These are phyloP conservation scores for Mycena floridula DNA, from an alignment of 768 basidiomycete species.

Conservation along the genomic window DNA sequence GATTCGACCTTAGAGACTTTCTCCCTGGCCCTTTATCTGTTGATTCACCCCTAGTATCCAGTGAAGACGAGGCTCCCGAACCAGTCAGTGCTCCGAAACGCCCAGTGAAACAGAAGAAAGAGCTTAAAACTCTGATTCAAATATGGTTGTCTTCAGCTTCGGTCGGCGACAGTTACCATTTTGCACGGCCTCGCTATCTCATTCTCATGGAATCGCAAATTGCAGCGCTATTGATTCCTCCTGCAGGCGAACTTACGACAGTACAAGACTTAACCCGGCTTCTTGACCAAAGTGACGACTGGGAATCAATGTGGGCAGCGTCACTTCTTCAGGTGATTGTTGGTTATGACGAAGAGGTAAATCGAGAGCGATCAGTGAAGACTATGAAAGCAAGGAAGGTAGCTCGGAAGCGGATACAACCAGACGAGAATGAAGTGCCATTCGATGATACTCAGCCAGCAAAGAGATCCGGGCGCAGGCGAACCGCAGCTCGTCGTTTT, in stretches of 20 bases:
- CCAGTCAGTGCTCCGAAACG: not conserved
- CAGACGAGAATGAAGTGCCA: too few relatives aligned
- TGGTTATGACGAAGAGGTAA: not conserved
- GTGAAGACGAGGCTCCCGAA: not conserved
- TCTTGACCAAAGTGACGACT: not conserved
- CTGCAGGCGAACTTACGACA: not conserved
- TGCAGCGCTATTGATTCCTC: not conserved
- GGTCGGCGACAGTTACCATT: not conserved
- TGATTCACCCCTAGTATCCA: not conserved
- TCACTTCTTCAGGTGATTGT: not conserved
- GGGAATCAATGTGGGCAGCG: not conserved
- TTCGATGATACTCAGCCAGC: too few relatives aligned
- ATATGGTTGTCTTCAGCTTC: not conserved
- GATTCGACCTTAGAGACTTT: not conserved
- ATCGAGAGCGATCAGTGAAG: not conserved
- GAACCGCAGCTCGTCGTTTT: too few relatives aligned
- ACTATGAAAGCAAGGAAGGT: not conserved
- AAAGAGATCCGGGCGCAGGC: too few relatives aligned
- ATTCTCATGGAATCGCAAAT: not conserved
- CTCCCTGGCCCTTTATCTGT: not conserved
- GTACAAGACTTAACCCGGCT: not conserved
- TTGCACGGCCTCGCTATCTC: not conserved
- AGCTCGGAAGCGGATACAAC: too few relatives aligned
- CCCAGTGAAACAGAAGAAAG: not conserved
- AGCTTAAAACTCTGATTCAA: not conserved